Evolutionary conservation across 768 basidiomycete species (phyloP), one percentile per base, ranked within the genome.

Genomic region (Termitomyces sp.): DNA sequence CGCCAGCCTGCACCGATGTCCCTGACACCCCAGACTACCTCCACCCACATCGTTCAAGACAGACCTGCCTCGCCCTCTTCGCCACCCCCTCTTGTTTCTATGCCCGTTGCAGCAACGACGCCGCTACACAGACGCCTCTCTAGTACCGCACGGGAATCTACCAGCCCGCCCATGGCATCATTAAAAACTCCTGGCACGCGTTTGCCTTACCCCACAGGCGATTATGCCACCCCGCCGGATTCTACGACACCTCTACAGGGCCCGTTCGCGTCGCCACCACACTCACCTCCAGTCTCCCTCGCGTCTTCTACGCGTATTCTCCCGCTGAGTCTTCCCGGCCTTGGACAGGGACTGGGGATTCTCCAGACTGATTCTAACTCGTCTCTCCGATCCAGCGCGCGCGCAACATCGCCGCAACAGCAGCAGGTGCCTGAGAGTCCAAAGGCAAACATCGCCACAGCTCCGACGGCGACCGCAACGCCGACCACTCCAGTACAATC

Each of bases 151-250:
- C 78, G 79, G 20, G 88, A 87, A 57, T 83, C 86, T 7, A 88
- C 86, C 5, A 87, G 85, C 63, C 88, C 85, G 12, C 86, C 83
- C 17, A 81, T 84, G 50, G 78, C 81, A 0, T 82, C 58, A 17
- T 37, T 76, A 0, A 78, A 77, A n/a, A 72, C 76, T 15, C 77
- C 72, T 36, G 79, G 73, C 17, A 86, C 84, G 38, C 83, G 90
- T 40, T 76, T 92, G 15, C 91, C 92, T 29, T 93, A 94, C 64
- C 92, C 92, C 17, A 86, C 87, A 3, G 92, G 92, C 4, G 92
- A 94, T 66, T 94, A 94, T 61, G 79, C 89, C 5, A 85, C 86
- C 10, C 88, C 88, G 0, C 75, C 85, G 0, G 82, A 86, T 40
- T 71, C 80, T 1, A 68, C 70, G 11, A 59, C 62, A 46, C 67